Base-by-base conservation (phyloP, 2,329 filamentous ascomycete species). In the Annulohypoxylon truncatum region DNA sequence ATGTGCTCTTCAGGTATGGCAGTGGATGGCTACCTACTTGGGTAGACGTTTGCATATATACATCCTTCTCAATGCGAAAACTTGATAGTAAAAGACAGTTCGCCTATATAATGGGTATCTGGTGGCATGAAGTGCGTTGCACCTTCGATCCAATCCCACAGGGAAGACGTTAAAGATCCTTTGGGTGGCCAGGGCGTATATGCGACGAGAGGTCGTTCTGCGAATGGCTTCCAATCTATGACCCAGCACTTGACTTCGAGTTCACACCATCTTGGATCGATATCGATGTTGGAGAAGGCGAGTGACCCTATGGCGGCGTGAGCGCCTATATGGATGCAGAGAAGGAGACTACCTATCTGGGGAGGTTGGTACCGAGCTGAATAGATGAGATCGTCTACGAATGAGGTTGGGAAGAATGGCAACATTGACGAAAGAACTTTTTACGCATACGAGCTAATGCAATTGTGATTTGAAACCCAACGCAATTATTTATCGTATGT, bases 391-490 rank as follows among this genome's bases (percentile, higher is more conserved):
- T 13, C 18, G 38, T 20, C 24, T 18, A 20, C 20, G 9, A 26
- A 54, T 44, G 12, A 44, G 26, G 24, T 20, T 44, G 20, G 15
- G 26, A 54, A 10, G 35, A 44, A n/a, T 55, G 13, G 38, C 38
- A 22, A 42, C 18, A 42, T 42, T 10, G 9, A 1, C 10, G 7
- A 20, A 42, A 42, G 38, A 54, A 40, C 22, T 42, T 22, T 28
- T 42, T 35, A 53, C 22, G 33, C 9, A n/a, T 7, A 1, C 24
- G 22, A 28, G 29, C 33, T 29, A 26, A 31, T 55, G 38, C 18
- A 55, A 26, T 46, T 50, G 50, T 42, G 42, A 50, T 18, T n/a
- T 40, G 54, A 29, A 50, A 6, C 28, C 18, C 40, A 24, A 38
- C 40, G 26, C 35, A 38, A 54, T 18, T 35, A 42, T n/a, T 31